phyloP scores from a whole-genome alignment of 2,329 filamentous ascomycete genomes.

The Gaeumannomyces sp. region DNA sequence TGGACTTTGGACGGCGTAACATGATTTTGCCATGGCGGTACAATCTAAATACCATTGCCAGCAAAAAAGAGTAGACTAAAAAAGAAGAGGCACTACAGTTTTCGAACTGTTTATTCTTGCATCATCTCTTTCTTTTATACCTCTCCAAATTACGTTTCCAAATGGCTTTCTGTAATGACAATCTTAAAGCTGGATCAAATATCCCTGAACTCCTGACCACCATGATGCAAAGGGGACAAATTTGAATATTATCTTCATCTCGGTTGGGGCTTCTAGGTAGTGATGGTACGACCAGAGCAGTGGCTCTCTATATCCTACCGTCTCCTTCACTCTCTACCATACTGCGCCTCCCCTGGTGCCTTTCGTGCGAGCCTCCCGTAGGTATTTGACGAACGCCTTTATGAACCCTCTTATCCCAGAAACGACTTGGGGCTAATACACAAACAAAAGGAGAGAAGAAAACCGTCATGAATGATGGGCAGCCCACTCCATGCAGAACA shows the following conservation, averaged over 20 bases:
- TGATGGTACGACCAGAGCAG: neutral
- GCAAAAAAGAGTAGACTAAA: no score
- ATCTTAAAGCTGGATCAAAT: no score
- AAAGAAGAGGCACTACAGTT: no score
- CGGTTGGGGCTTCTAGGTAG: neutral
- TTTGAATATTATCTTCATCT: neutral
- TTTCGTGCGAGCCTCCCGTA: neutral
- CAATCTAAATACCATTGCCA: no score
- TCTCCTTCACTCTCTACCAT: neutral
- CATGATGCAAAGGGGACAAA: no score
- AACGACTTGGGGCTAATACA: constrained; percentile 1
- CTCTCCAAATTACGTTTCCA: no score
- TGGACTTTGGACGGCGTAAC: neutral
- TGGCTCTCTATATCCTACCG: neutral
- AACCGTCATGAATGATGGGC: neutral
- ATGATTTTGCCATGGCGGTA: no score
- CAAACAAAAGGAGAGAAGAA: neutral
- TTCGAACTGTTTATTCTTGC: no score
- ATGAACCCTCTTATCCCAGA: constrained; percentile 1
- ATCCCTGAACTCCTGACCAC: no score
- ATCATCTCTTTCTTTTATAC: no score
- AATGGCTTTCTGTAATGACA: no score
- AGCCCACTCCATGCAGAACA: neutral
- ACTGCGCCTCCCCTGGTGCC: neutral
- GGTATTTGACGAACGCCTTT: neutral